Percentiles rank a stretch among this genome's conserved stretches.
Evolutionary conservation across 2,329 filamentous ascomycete species (phyloP).

Genomic region (Calonectria hongkongensis): DNA sequence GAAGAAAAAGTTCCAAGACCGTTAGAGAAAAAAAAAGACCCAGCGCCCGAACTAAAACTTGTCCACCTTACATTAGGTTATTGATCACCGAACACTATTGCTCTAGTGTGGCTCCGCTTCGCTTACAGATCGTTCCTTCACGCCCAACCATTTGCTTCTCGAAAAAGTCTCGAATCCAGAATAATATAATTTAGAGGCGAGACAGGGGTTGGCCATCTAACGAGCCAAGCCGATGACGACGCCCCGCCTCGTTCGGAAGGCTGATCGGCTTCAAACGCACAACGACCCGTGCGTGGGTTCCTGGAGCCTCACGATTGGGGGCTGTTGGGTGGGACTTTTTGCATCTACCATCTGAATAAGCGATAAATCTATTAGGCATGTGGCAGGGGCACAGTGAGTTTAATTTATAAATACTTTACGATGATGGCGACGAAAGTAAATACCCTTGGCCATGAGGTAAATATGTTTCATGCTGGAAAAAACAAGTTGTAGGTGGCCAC

Average conservation of each 20-base stretch:
- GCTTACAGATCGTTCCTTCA: neutral
- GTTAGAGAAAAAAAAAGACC: neutral
- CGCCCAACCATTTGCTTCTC: conserved; percentile 1
- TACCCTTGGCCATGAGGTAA: no score
- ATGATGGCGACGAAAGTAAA: neutral
- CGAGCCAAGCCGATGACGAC: neutral
- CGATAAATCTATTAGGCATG: neutral
- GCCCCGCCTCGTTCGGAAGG: neutral
- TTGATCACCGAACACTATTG: neutral
- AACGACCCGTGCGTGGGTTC: neutral
- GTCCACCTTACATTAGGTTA: neutral
- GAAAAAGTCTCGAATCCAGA: neutral
- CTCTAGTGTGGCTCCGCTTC: neutral
- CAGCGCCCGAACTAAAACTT: neutral
- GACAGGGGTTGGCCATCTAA: neutral
- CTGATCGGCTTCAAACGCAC: no score
- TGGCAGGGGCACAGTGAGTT: neutral
- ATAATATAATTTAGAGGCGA: neutral
- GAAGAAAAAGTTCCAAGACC: neutral
- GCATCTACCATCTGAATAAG: neutral
- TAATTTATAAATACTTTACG: neutral
- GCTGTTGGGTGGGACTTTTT: neutral
- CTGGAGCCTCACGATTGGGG: neutral
- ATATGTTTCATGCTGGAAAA: no score
- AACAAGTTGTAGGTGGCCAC: no score